Percentiles rank a stretch among this genome's conserved stretches.
phyloP scores from a whole-genome alignment of 495 filamentous ascomycete genomes.

The Xylaria telfairii region DNA sequence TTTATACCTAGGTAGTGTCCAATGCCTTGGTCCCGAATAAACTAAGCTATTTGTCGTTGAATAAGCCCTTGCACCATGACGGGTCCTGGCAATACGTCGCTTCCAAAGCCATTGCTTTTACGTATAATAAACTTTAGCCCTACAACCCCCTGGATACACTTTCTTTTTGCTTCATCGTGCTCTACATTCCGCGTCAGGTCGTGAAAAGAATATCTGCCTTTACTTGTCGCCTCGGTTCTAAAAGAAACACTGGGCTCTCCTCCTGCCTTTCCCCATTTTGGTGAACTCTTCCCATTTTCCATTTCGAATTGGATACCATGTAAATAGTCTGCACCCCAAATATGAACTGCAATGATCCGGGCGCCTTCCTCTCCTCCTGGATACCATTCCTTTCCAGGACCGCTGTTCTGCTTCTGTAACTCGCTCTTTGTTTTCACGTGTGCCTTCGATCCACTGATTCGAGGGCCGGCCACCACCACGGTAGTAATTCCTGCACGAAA shows the following conservation, averaged over 20 bases:
- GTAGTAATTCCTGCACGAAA: constrained; percentile 8
- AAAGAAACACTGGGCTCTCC: constrained; percentile 9
- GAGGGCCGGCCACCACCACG: constrained; percentile 3
- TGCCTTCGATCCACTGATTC: background rate
- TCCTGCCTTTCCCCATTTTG: constrained; percentile 17
- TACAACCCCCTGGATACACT: background rate
- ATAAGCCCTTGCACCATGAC: constrained; percentile 12
- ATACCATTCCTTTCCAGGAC: constrained; percentile 7
- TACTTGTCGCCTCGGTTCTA: background rate
- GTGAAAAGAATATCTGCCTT: background rate
- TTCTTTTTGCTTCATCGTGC: background rate
- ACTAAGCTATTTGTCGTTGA: background rate
- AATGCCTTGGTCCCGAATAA: no score
- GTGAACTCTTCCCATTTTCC: background rate
- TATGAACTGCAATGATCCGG: background rate
- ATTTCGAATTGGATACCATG: constrained; percentile 15
- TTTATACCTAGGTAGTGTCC: no score
- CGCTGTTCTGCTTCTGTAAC: background rate
- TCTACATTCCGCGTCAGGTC: background rate
- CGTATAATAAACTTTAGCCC: constrained; percentile 11
- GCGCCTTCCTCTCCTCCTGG: background rate
- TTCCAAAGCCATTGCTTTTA: background rate
- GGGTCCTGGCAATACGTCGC: constrained; percentile 3
- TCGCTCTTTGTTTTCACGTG: constrained; percentile 5
- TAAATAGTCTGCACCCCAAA: background rate